Conservation (phyloP, 331 rosid genomes). For the Quercus tomentella region DNA sequence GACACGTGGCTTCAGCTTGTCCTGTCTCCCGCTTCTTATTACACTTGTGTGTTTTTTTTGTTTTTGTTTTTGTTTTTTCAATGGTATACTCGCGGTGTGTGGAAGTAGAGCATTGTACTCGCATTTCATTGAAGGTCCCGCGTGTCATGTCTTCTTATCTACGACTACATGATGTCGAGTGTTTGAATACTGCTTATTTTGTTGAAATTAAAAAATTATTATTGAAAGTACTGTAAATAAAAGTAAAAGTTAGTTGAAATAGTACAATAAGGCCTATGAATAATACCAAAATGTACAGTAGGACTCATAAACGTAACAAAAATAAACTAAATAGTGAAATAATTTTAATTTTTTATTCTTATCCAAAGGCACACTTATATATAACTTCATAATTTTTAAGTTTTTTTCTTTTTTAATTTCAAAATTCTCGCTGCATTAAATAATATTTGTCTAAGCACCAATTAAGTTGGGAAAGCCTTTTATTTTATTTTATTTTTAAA, state of each 20-base stretch:
- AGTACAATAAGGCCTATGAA: fast-evolving
- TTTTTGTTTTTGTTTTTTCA: neutral
- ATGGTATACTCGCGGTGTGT: conserved; percentile 13
- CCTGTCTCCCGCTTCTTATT: conserved; percentile 14
- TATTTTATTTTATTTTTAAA: too few species aligned
- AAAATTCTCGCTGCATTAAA: too few species aligned
- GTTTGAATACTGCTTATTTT: fast-evolving
- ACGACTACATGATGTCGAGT: neutral
- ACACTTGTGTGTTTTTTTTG: neutral
- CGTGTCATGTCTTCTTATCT: neutral
- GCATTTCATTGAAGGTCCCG: conserved; percentile 2
- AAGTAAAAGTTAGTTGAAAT: too few species aligned
- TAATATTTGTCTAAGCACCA: too few species aligned
- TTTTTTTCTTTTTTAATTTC: too few species aligned
- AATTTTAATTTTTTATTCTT: too few species aligned
- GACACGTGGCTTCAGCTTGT: conserved; percentile 33
- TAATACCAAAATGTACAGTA: fast-evolving
- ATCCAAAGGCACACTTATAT: too few species aligned
- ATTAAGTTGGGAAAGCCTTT: too few species aligned
- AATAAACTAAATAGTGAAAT: too few species aligned
- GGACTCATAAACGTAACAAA: fast-evolving
- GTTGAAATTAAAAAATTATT: fast-evolving
- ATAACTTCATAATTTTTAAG: too few species aligned
- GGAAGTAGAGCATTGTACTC: neutral
- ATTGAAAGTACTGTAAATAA: too few species aligned